A percentile compares a stretch with the other conserved stretches of the same genome.
Evolutionary conservation across 2,329 filamentous ascomycete species (phyloP).

Genomic region (Tolypocladium cylindrosporum): DNA sequence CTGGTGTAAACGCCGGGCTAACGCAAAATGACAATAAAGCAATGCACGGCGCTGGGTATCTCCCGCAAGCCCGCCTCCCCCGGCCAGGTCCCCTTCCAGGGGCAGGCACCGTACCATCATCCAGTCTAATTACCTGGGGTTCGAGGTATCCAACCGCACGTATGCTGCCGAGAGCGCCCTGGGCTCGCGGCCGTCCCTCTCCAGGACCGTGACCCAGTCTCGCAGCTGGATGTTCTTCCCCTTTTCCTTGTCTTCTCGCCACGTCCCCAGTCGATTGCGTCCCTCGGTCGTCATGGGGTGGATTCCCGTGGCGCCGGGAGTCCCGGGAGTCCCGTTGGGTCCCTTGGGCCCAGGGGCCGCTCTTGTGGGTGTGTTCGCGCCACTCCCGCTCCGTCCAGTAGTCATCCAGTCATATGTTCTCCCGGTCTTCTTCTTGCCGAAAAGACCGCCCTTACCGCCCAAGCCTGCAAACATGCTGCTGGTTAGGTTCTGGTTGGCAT

Average conservation of each 20-base stretch:
- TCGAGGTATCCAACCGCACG: slow-evolving; percentile 38
- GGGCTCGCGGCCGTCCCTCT: slow-evolving; percentile 63
- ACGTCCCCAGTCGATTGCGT: slow-evolving; percentile 58
- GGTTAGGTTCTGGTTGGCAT: slow-evolving; percentile 74
- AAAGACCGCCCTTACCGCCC: slow-evolving; percentile 47
- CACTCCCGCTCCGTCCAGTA: slow-evolving; percentile 35
- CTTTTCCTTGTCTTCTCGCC: slow-evolving; percentile 68
- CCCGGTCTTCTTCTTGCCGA: slow-evolving; percentile 49
- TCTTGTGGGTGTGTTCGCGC: slow-evolving; percentile 40
- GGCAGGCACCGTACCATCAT: not conserved
- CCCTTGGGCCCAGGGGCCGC: slow-evolving; percentile 22
- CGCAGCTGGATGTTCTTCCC: slow-evolving; percentile 74
- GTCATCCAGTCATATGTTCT: slow-evolving; percentile 74
- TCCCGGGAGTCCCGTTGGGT: slow-evolving; percentile 19
- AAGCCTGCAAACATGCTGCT: slow-evolving; percentile 62
- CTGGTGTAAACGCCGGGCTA: slow-evolving; percentile 8
- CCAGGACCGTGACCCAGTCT: slow-evolving; percentile 71
- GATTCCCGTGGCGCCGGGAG: slow-evolving; percentile 16
- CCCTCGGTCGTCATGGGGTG: slow-evolving; percentile 44
- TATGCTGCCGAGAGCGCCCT: slow-evolving; percentile 52
- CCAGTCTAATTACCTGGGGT: slow-evolving; percentile 23
- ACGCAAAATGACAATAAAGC: slow-evolving; percentile 8
- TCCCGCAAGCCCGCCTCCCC: slow-evolving; percentile 8
- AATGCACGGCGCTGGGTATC: slow-evolving; percentile 21
- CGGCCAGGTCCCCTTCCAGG: not conserved